Evolutionary conservation across 2,329 filamentous ascomycete genomes (phyloP).

Genomic region (Dactylellina drechsleri): DNA sequence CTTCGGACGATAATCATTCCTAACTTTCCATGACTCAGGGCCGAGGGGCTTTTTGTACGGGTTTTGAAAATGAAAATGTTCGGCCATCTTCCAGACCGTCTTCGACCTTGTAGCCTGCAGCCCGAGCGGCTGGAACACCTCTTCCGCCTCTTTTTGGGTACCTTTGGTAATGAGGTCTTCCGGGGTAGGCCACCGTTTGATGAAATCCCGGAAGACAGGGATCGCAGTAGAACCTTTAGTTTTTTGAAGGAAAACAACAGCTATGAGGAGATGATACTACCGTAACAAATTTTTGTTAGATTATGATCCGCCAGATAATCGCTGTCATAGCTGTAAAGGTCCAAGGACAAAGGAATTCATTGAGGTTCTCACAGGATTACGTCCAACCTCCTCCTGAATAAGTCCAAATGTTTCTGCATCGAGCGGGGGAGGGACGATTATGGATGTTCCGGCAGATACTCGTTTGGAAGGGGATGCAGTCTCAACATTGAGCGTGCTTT

Average conservation of each 20-base stretch:
- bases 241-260: conserved; percentile 50
- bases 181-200: conserved; percentile 42
- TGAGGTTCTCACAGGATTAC: conserved; percentile 46
- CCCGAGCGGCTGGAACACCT: conserved; percentile 38
- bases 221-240: conserved; percentile 45
- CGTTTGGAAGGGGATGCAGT: conserved; percentile 35
- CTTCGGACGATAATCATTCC: conserved; percentile 33
- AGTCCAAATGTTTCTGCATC: conserved; percentile 37
- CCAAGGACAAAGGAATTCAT: background rate
- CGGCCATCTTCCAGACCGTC: conserved; percentile 44
- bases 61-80: conserved; percentile 21
- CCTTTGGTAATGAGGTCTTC: conserved; percentile 33
- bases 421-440: conserved; percentile 48
- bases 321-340: conserved; percentile 21
- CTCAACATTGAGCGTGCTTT: conserved; percentile 28
- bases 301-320: conserved; percentile 1
- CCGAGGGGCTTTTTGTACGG: conserved; percentile 25
- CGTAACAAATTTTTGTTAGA: conserved; percentile 37
- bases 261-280: conserved; percentile 52
- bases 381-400: conserved; percentile 51
- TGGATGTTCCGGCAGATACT: conserved; percentile 44
- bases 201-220: conserved; percentile 48
- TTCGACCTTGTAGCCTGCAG: conserved; percentile 41
- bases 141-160: conserved; percentile 20
- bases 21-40: conserved; percentile 27